Base-by-base conservation (phyloP, 1,284 basidiomycete species). In the Bondarzewia mesenterica region DNA sequence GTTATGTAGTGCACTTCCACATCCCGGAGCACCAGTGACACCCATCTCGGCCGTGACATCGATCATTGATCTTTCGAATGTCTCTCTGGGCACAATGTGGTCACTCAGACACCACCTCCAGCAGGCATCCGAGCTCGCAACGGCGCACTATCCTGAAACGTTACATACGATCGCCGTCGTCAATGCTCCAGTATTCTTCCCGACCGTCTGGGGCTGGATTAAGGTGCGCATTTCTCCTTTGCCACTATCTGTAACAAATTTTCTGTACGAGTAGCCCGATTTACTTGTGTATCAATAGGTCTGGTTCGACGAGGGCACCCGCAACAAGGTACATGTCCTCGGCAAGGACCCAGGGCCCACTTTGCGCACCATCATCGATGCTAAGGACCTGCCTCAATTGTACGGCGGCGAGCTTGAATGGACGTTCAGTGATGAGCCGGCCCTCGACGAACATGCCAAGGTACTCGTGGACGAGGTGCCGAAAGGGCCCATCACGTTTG, bases 71-170 rank as follows among this genome's bases (percentile, higher is more conserved):
- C 72, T 90, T 18, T 68, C 71, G 18, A 64, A 69, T 46, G 74
- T 82, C 48, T 78, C 83, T 7, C 64, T 90, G 8, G 62, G 67
- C 36, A 69, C 77, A 1, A 77, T 90, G 66, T 89, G 84, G 80
- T 64, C 70, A 32, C 70, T 89, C 22, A 75, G 85, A 14, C 66
- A 61, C 41, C 86, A 88, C 60, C 72, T 90, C 10, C 81, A 85
- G 55, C 80, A 89, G 57, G 82, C 87, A 0, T 82, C 82, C 16
- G 72, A 69, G 14, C 71, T 90, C 43, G 85, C 83, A 1, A 86
- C 84, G 0, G 83, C 83, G 16, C 82, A 89, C 56, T 89, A 89
- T 59, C 86, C 88, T 2, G 87, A 90, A 62, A 86, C 83, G 1
- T 65, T 87, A 36, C 69, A 73, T 56, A 72, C 72, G 16, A 78